Evolutionary conservation across 2,329 filamentous ascomycete species (phyloP), one percentile per base, ranked within the genome.

Genomic region (Xylariaceae sp.): DNA sequence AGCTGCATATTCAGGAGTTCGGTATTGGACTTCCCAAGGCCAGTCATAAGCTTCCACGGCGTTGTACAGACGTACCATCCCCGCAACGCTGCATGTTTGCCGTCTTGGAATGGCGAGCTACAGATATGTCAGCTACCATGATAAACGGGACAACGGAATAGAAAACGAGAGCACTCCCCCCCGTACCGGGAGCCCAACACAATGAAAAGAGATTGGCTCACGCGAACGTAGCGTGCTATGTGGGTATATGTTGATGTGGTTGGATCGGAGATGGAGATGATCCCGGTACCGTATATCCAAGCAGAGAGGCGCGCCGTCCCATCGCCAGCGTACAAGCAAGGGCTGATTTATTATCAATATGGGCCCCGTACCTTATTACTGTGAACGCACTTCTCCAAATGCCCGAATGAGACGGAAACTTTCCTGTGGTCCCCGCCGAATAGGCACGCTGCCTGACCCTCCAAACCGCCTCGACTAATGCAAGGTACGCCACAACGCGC

Each of bases 401-500:
- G 40, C 34, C 51, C 51, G 52, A 51, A 45, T 36, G 22, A 46
- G 18, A 22, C 40, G 19, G 13, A 36, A 40, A 16, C 30, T 47
- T 44, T 55, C 32, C 48, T 30, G 42, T n/a, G 30, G 42, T 40
- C 53, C n/a, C 41, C 29, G 42, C 55, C 55, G 52, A 57, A 55
- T 60, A 52, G 50, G 52, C 47, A 51, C 3, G 29, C 42, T 56
- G 49, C 49, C 52, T 53, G 55, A 54, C 55, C 57, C 55, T 55
- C 46, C 53, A 47, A 44, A 36, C 19, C 40, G 47, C 19, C 19
- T 29, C 43, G 34, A 43, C 58, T 60, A 56, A 60, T 60, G 58
- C 58, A 60, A 60, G 58, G 58, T 56, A 60, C 58, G 50, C 47
- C 39, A 49, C 53, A 48, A 49, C 57, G 49, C 50, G 55, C 52